Evolutionary conservation across 2,329 filamentous ascomycete species (phyloP).

Genomic region (Aspergillus sp.): DNA sequence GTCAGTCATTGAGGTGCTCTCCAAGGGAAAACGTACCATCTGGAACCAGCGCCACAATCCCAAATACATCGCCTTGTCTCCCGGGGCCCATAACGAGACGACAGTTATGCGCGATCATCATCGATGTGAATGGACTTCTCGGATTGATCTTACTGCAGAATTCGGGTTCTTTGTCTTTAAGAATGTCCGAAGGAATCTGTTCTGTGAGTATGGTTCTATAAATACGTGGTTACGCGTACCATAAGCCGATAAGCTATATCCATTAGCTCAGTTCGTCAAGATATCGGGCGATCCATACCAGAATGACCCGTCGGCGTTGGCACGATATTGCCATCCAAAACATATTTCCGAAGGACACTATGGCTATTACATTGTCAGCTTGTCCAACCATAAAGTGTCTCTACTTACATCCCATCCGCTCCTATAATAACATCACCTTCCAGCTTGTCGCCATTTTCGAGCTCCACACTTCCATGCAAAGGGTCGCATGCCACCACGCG

Average conservation of each 20-base stretch:
- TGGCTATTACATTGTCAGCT: background rate
- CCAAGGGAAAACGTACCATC: constrained; percentile 22
- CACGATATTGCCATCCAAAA: background rate
- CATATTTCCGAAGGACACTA: background rate
- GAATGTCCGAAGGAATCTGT: background rate
- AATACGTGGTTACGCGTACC: background rate
- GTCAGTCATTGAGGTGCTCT: background rate
- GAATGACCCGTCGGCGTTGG: constrained; percentile 5
- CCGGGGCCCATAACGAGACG: constrained; percentile 50
- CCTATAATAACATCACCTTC: constrained; percentile 29
- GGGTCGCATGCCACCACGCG: background rate
- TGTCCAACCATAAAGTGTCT: too few relatives aligned
- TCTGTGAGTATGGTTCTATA: background rate
- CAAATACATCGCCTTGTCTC: constrained; percentile 41
- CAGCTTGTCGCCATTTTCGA: constrained; percentile 17
- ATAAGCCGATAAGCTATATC: constrained; percentile 4
- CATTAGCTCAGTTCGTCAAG: background rate
- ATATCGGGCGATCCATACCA: background rate
- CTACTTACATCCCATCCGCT: constrained; percentile 28
- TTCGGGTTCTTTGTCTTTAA: constrained; percentile 10
- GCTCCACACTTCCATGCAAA: background rate
- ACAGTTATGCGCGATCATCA: constrained; percentile 46
- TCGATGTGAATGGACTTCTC: constrained; percentile 43
- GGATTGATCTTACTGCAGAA: constrained; percentile 37
- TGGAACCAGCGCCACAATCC: constrained; percentile 47